phyloP scores from a whole-genome alignment of 345 rosid species.

The Lepidium africanum region DNA sequence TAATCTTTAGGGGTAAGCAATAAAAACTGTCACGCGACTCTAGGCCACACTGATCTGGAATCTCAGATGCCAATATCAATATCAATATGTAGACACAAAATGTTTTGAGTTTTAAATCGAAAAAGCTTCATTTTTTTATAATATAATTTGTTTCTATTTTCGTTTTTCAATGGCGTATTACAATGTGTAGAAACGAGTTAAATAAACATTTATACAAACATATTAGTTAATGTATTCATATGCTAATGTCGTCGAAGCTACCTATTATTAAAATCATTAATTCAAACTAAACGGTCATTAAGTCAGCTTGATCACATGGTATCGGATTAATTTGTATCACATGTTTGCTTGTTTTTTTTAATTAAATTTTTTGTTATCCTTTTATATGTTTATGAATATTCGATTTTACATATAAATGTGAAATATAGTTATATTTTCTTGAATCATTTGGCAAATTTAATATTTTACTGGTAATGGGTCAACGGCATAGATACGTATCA shows the following conservation, averaged over 20 bases:
- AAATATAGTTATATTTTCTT: neutral
- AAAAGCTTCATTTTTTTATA: neutral
- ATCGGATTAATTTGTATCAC: neutral
- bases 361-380: neutral
- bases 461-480: neutral
- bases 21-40: constrained; percentile 32
- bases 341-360: neutral
- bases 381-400: neutral
- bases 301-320: constrained; percentile 32
- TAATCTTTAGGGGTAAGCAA: constrained; percentile 26
- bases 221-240: neutral
- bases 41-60: constrained; percentile 27
- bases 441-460: neutral
- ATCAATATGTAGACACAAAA: constrained; percentile 9
- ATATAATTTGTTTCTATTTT: neutral
- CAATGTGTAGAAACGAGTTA: neutral
- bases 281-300: constrained; percentile 23
- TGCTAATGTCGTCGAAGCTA: constrained; percentile 15
- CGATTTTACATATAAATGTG: neutral
- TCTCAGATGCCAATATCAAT: constrained; percentile 27
- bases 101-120: constrained; percentile 1
- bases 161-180: neutral
- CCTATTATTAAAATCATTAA: constrained; percentile 7
- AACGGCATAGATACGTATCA: neutral
- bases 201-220: neutral